Evolutionary conservation across 192 early-diverging fungal species (phyloP), one percentile per base, ranked within the genome.

Genomic region (Umbelopsis vinacea): DNA sequence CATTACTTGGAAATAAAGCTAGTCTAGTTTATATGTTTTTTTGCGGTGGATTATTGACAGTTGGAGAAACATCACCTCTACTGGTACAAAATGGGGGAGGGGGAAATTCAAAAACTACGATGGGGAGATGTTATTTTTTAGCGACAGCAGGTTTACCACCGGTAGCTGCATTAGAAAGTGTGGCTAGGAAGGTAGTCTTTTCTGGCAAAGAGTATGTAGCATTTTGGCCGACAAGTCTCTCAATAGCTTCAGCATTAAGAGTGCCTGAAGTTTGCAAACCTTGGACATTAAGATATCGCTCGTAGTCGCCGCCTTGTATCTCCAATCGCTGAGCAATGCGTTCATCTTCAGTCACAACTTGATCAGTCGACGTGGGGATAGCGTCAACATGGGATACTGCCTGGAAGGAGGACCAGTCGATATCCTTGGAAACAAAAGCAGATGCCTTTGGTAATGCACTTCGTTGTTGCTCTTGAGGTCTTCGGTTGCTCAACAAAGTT

Each of bases 401-500:
- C n/a, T 46, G 46, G 6, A 77, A 77, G 15, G 76, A 66, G 63
- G 71, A 68, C 76, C 76, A 77, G 52, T 77, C 76, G 52, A 77
- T 73, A 22, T 77, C 76, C 33, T 77, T 77, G 54, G 72, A 67
- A 26, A 77, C 72, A 43, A 77, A 77, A 3, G 71, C 57, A 29
- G 67, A 57, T 14, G 71, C 71, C n/a, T 63, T 63, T 22, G 50
- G 69, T 24, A 63, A 21, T 26, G 38, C 24, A 19, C 35, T 19
- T 35, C 33, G 35, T 47, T 70, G 52, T 21, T 55, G 33, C 53
- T 74, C 40, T 70, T 69, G 45, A 17, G 48, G 48, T 74, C 69
- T 43, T 67, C 55, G 46, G 22, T 33, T 17, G 48, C 14, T 71
- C 37, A 43, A 60, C n/a, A 23, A 46, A 35, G 24, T 35, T 38